Conservation (phyloP, 129 eudicot species). For the Lactuca sativa region DNA sequence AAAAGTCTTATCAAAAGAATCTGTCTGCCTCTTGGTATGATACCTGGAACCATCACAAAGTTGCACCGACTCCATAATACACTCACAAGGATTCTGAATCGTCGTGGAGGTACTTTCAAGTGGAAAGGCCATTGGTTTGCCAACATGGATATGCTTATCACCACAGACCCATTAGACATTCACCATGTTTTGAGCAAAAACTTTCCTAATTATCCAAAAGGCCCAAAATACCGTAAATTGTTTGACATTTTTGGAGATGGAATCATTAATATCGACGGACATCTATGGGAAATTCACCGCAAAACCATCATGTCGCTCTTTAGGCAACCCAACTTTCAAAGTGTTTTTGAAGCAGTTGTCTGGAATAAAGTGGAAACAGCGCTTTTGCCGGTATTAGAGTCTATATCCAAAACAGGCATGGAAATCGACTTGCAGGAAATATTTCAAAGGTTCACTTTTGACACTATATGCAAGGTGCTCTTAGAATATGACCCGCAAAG, state of each 20-base stretch:
- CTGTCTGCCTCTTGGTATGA: neutral
- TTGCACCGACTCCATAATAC: neutral
- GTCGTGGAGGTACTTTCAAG: neutral
- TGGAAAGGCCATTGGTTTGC: conserved; percentile 28
- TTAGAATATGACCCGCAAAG: conserved; percentile 38
- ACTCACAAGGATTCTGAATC: neutral
- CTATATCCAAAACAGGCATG: neutral
- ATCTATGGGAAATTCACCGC: conserved; percentile 37
- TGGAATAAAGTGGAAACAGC: conserved; percentile 13
- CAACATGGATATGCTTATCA: conserved; percentile 32
- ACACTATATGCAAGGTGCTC: conserved; percentile 29
- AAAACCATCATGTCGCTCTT: conserved; percentile 20
- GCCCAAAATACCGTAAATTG: conserved; percentile 24
- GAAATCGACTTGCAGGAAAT: conserved; percentile 51
- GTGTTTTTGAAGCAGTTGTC: conserved; percentile 1
- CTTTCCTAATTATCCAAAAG: conserved; percentile 37
- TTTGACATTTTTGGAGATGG: conserved; percentile 46
- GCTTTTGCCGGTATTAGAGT: conserved; percentile 24
- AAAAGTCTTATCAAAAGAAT: neutral
- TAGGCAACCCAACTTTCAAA: conserved; percentile 3
- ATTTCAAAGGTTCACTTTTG: conserved; percentile 50
- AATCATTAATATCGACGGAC: conserved; percentile 31
- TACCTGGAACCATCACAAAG: neutral
- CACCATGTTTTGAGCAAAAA: conserved; percentile 44
- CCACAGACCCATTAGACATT: conserved; percentile 37